Base-by-base conservation (phyloP, 768 basidiomycete species). In the Peribolospora baueri region DNA sequence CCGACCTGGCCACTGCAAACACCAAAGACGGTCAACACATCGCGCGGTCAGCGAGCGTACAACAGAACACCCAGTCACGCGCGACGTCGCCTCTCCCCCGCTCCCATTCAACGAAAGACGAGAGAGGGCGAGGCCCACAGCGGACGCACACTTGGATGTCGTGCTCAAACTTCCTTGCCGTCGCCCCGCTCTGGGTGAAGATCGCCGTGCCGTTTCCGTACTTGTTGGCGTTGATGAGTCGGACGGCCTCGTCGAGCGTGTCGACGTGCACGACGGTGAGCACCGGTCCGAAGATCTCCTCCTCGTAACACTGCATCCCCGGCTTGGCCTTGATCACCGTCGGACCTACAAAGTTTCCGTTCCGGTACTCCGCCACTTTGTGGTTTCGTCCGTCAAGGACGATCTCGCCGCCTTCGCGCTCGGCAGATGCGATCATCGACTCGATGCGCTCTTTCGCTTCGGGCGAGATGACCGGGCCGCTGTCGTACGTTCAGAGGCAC, bases 251-350 rank as follows among this genome's bases (percentile, higher is more conserved):
- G 58, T 95, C 88, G 47, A 97, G 71, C 0, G 80, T 84, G 42
- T 87, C 78, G 5, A 80, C 84, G 50, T 75, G 73, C 54, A 95
- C 64, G 54, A 90, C 72, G 7, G 81, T 71, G 39, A 97, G 72
- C 1, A 80, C 91, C 1, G 91, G 91, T 10, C 88, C 91, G 60
- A 97, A 97, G 56, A 95, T 91, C 65, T 95, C 91, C 64, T 88
- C 79, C 58, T 77, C 72, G 70, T 97, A 95, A 61, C 82, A 84
- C 58, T 72, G 74, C 88, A 91, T 91, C 7, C 71, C 73, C 7
- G 80, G 80, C n/a, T 72, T 74, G 6, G 78, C 84, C 65, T 90
- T 79, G 54, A 95, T 74, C 53, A 97, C 74, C 0, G 88, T 91
- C 0, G 91, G 87, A 3, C 87, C 91, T 56, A 97, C 77, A 65